A percentile compares a stretch with the other conserved stretches of the same genome.
These are phyloP conservation scores for Solanum chacoense DNA, from an alignment of 305 asterid genomes.

Conservation along the genomic window DNA sequence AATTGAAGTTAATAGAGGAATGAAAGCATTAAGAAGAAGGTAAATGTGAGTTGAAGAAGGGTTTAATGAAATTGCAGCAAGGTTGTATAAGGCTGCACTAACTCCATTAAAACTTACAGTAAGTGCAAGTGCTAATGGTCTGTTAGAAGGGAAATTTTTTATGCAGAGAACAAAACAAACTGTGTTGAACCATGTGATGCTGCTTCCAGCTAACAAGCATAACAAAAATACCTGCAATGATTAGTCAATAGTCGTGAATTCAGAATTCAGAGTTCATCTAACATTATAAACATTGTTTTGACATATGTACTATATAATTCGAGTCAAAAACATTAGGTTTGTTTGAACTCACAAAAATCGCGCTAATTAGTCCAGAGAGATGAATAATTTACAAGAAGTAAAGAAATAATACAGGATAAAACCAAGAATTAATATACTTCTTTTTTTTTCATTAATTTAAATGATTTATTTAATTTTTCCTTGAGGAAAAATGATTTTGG, in stretches of 20 bases:
- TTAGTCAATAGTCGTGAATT: background rate
- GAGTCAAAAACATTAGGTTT: background rate
- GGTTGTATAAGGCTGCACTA: conserved; percentile 82
- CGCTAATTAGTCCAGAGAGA: background rate
- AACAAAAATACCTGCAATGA: conserved; percentile 51
- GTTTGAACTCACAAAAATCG: background rate
- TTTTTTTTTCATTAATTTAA: too few relatives aligned
- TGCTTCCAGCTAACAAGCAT: conserved; percentile 71
- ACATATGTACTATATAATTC: background rate
- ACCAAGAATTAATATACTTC: background rate
- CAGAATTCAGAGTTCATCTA: background rate
- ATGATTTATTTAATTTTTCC: background rate
- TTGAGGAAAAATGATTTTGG: background rate
- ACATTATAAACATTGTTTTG: background rate
- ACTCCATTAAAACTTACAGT: conserved; percentile 77
- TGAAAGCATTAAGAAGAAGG: conserved; percentile 65
- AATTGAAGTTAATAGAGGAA: conserved; percentile 55
- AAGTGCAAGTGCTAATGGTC: conserved; percentile 78
- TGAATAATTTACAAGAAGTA: background rate
- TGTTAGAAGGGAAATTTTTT: conserved; percentile 51
- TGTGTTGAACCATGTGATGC: conserved; percentile 94
- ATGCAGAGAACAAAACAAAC: conserved; percentile 84
- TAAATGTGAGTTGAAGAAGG: conserved; percentile 47
- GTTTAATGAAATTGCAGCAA: conserved; percentile 39
- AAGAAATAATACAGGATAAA: background rate